phyloP scores from a whole-genome alignment of 2,329 filamentous ascomycete species.

The Claviceps humidiphila region DNA sequence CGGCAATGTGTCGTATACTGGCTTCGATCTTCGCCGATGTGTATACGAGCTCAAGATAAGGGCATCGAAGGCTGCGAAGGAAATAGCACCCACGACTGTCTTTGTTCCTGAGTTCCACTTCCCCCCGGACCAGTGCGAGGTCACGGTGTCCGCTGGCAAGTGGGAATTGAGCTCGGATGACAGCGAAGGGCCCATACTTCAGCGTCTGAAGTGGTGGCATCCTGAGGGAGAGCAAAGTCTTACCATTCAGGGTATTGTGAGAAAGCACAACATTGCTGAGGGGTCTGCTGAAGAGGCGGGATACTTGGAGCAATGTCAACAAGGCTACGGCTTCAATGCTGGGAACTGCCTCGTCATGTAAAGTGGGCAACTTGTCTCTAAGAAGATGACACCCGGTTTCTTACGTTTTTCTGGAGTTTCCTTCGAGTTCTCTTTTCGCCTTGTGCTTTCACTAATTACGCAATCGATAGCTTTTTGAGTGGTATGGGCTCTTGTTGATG shows the following conservation, averaged over 20 bases:
- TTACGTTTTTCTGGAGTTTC: too few species aligned
- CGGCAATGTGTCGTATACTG: constrained; percentile 56
- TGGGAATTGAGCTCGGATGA: constrained; percentile 75
- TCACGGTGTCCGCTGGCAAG: constrained; percentile 73
- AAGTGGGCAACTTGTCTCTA: background rate
- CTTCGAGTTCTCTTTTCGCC: background rate
- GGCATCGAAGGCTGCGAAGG: constrained; percentile 42
- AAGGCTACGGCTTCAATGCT: constrained; percentile 30
- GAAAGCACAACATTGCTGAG: constrained; percentile 43
- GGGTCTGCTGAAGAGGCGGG: constrained; percentile 59
- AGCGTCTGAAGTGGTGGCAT: constrained; percentile 88
- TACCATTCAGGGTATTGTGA: constrained; percentile 59
- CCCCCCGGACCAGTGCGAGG: constrained; percentile 55
- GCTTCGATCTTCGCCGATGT: constrained; percentile 72
- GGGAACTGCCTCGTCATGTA: constrained; percentile 41
- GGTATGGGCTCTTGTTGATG: too few species aligned
- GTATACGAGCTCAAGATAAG: constrained; percentile 61
- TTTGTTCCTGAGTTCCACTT: constrained; percentile 91
- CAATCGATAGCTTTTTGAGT: too few species aligned
- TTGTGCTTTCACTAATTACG: background rate
- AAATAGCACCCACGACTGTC: constrained; percentile 63
- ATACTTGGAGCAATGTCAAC: constrained; percentile 59
- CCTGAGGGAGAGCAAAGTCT: constrained; percentile 70
- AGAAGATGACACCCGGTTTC: too few species aligned
- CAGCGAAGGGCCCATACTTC: constrained; percentile 53